A percentile compares a stretch with the other conserved stretches of the same genome.
Evolutionary conservation across 2,329 filamentous ascomycete genomes (phyloP).

Genomic region (Pseudohalonectria lignicola): DNA sequence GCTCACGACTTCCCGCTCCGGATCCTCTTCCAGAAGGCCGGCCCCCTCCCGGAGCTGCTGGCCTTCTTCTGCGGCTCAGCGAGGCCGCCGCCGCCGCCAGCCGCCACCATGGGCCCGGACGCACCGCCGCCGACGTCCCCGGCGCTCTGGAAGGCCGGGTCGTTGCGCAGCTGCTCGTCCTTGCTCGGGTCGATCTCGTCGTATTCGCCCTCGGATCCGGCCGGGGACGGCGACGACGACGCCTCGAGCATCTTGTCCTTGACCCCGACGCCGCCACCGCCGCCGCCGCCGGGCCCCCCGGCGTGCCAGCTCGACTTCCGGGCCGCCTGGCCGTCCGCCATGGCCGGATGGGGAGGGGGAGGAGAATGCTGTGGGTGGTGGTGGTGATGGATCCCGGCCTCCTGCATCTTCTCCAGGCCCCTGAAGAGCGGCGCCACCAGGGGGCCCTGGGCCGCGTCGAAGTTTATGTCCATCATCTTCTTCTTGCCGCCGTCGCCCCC

Average conservation of each 20-base stretch:
- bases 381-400: conserved; percentile 4
- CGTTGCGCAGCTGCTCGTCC: conserved; percentile 34
- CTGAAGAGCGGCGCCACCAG: conserved; percentile 18
- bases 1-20: conserved; percentile 9
- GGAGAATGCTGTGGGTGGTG: background rate
- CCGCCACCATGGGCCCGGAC: background rate
- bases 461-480: conserved; percentile 9
- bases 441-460: conserved; percentile 9
- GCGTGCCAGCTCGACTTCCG: background rate
- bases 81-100: background rate
- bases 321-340: background rate
- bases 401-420: conserved; percentile 21
- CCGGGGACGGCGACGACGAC: conserved; percentile 1
- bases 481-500: too few relatives aligned
- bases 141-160: conserved; percentile 22
- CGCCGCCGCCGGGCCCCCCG: background rate
- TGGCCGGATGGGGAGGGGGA: background rate
- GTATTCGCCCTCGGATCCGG: conserved; percentile 14
- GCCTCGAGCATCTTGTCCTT: conserved; percentile 8
- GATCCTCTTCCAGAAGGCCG: conserved; percentile 14
- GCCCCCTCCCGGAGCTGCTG: conserved; percentile 5
- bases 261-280: background rate
- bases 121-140: conserved; percentile 6
- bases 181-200: conserved; percentile 32
- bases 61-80: background rate